A percentile compares a stretch with the other conserved stretches of the same genome.
Evolutionary conservation across 192 early-diverging fungal genomes (phyloP).

Genomic region (Coemansia sp.): DNA sequence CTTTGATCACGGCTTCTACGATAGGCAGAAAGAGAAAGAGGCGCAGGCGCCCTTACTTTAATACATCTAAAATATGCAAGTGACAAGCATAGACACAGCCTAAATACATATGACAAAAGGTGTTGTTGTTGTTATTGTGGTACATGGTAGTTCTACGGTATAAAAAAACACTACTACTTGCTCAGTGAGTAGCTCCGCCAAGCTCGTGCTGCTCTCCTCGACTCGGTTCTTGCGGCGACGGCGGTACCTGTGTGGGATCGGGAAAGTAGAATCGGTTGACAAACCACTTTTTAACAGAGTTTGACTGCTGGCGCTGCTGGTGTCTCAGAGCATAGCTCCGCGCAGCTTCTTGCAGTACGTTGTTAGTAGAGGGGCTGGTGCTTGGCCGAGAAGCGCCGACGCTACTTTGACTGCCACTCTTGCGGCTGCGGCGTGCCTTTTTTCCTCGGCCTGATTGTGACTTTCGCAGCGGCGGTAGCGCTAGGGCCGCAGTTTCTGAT

Average conservation of each 20-base stretch:
- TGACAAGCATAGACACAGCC: neutral
- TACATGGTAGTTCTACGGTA: neutral
- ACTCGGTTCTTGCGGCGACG: constrained; percentile 20
- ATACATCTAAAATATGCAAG: too few relatives aligned
- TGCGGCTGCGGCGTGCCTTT: constrained; percentile 30
- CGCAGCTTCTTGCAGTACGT: constrained; percentile 37
- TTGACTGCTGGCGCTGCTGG: constrained; percentile 39
- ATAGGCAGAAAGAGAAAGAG: constrained; percentile 7
- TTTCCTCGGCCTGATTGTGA: constrained; percentile 13
- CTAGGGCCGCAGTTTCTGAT: constrained; percentile 12
- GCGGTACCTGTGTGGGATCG: constrained; percentile 48
- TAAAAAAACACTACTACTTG: neutral
- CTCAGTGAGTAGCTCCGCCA: constrained; percentile 9
- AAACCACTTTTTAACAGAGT: constrained; percentile 47
- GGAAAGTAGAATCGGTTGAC: constrained; percentile 50
- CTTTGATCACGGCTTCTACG: constrained; percentile 16
- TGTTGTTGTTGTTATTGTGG: neutral
- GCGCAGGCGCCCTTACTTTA: neutral
- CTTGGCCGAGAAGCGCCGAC: constrained; percentile 10
- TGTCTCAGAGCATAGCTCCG: constrained; percentile 45
- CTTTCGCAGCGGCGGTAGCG: constrained; percentile 4
- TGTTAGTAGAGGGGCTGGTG: constrained; percentile 9
- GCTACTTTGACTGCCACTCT: constrained; percentile 12
- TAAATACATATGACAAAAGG: neutral
- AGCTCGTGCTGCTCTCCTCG: constrained; percentile 32